A percentile compares a stretch with the other conserved stretches of the same genome.
These are phyloP conservation scores for Yamadazyma kitorensis DNA, from an alignment of 805 yeast species.

Conservation along the genomic window DNA sequence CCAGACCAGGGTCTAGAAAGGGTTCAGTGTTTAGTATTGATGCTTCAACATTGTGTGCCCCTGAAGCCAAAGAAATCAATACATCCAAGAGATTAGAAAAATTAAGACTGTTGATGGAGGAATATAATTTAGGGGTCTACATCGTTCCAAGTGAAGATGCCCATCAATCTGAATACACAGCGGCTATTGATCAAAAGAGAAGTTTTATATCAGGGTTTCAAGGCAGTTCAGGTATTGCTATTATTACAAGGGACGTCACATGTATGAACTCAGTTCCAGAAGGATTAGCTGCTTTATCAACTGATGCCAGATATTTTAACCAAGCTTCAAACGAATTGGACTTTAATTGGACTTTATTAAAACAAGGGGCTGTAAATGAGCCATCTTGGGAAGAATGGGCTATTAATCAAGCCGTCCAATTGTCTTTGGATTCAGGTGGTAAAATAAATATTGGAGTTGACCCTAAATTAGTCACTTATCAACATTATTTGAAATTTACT, in stretches of 20 bases:
- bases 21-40: constrained; percentile 42
- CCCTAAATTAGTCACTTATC: constrained; percentile 46
- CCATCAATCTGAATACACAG: constrained; percentile 62
- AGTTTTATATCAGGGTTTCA: constrained; percentile 57
- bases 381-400: constrained; percentile 62
- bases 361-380: constrained; percentile 48
- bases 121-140: constrained; percentile 48
- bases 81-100: constrained; percentile 61
- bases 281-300: constrained; percentile 53
- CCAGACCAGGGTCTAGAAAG: constrained; percentile 31
- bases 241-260: constrained; percentile 51
- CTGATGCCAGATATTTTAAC: constrained; percentile 60
- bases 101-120: constrained; percentile 56
- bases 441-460: constrained; percentile 44
- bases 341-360: constrained; percentile 56
- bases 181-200: constrained; percentile 52
- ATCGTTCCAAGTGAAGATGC: constrained; percentile 61
- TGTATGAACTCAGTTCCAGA: constrained; percentile 53
- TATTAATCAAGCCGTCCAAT: constrained; percentile 47
- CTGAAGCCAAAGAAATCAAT: constrained; percentile 50
- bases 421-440: constrained; percentile 45
- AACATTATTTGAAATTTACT: constrained; percentile 29
- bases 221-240: constrained; percentile 62
- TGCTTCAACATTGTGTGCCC: constrained; percentile 39
- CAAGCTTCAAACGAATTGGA: constrained; percentile 60